Evolutionary conservation across 495 filamentous ascomycete genomes (phyloP), one percentile per base, ranked within the genome.

Genomic region (Copromyces sp.): DNA sequence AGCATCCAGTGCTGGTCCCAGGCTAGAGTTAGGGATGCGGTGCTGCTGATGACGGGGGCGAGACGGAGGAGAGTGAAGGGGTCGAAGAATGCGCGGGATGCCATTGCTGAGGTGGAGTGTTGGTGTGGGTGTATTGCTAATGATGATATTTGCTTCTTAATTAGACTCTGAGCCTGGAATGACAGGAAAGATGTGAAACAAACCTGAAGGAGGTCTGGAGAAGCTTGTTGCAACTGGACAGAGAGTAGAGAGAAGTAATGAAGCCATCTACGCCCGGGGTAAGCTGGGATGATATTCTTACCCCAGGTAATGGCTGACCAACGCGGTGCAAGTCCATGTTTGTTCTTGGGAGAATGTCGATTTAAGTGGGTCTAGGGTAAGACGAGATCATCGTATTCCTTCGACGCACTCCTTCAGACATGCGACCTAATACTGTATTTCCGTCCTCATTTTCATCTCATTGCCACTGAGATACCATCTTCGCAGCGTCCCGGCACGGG

Each of bases 401-500:
- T 3, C 53, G 29, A 6, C 53, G 24, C 24, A 40, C n/a, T 68
- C 70, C 9, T 45, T 37, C 5, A 14, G 45, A 29, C 44, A 71
- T 71, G 1, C 14, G 17, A 38, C 32, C 35, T 61, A 39, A 39
- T 12, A n/a, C n/a, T n/a, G n/a, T n/a, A 24, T 24, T 24, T 16
- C 16, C 7, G n/a, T 69, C n/a, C 42, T 38, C 39, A n/a, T 20
- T 69, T 11, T 14, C 70, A 59, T 24, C 20, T 29, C 76, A 78
- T 16, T 11, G 8, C 12, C 69, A 74, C n/a, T 53, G 70, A 20
- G 38, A 47, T 29, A 76, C 74, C 75, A 78, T 80, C 35, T 69
- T 29, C 2, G 80, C 78, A 69, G 79, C 70, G 68, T 79, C 71
- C 38, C 69, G 39, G 44, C 80, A 81, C 7, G 78, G 75, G 5